A percentile compares a stretch with the other conserved stretches of the same genome.
phyloP scores from a whole-genome alignment of 257 asterid genomes.

The Echites panduratus region DNA sequence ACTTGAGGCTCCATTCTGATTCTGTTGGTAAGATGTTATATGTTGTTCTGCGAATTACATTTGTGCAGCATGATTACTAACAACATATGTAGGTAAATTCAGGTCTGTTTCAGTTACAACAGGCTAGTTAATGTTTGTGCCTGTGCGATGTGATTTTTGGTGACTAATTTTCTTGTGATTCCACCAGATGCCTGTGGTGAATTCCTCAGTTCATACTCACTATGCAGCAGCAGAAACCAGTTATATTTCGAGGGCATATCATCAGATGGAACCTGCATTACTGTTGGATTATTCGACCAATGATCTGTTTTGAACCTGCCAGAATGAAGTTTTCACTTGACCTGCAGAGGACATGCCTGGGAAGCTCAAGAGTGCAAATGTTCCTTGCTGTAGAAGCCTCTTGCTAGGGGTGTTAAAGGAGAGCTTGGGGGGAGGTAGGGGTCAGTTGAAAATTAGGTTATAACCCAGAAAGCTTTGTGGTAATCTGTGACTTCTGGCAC shows the following conservation, averaged over 20 bases:
- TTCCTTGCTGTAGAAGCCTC: slow-evolving; percentile 22
- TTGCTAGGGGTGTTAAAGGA: slow-evolving; percentile 15
- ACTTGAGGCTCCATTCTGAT: slow-evolving; percentile 97
- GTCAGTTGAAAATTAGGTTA: slow-evolving; percentile 38
- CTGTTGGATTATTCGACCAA: slow-evolving; percentile 13
- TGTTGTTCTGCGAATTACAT: not conserved
- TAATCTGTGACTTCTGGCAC: slow-evolving; percentile 30
- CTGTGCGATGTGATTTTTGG: not conserved
- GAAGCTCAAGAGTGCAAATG: slow-evolving; percentile 20
- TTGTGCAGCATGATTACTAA: not conserved
- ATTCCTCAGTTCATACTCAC: slow-evolving; percentile 34
- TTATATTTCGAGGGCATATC: slow-evolving; percentile 8
- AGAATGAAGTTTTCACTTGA: slow-evolving; percentile 33
- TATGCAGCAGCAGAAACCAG: slow-evolving; percentile 23
- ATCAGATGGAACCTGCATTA: slow-evolving; percentile 9
- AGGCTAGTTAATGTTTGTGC: not conserved
- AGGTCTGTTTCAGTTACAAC: not conserved
- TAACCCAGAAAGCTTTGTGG: slow-evolving; percentile 33
- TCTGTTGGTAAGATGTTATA: slow-evolving; percentile 40
- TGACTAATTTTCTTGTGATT: slow-evolving; percentile 1
- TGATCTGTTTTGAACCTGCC: slow-evolving; percentile 29
- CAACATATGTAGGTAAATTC: not conserved
- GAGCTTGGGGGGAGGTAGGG: slow-evolving; percentile 28
- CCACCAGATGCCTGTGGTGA: slow-evolving; percentile 35
- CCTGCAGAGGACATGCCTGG: slow-evolving; percentile 31